Evolutionary conservation across 2,329 filamentous ascomycete genomes (phyloP), one percentile per base, ranked within the genome.

Genomic region (Cytospora piceicola): DNA sequence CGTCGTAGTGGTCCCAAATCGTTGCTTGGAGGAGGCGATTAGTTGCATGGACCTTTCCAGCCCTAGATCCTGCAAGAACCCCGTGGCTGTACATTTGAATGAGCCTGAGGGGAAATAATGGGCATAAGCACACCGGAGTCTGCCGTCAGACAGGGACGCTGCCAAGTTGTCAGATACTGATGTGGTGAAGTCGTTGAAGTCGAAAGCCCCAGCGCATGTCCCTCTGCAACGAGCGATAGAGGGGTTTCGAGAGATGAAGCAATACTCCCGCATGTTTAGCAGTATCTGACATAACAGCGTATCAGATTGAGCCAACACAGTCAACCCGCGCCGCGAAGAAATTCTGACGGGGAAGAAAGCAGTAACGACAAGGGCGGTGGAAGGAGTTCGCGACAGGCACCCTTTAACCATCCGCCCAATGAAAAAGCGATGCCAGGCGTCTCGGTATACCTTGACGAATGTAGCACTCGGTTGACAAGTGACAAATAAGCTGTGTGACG

Each of bases 131-230:
- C 42, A 56, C 27, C 34, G 27, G 20, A 52, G 46, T 51, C 54
- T 67, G 62, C 58, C 53, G 65, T 67, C 58, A 62, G 58, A 61
- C 54, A 61, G 65, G 62, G 62, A 61, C 36, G 53, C 42, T 51
- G 32, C 54, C 52, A 58, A 36, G 30, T 27, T 27, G 52, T 51
- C 22, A 56, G 53, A 29, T 29, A 63, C 15, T 4, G 3, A 5
- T 49, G 11, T 11, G 14, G 20, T 49, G 46, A 49, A 49, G 20
- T 22, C 6, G 14, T 7, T 22, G 20, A 46, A 22, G 8, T 14
- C 46, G 11, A 24, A n/a, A 52, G 46, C 32, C 39, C 49, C 14
- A 20, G 51, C 53, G 49, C 46, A 54, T 24, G 20, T 60, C 49
- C 5, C 39, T 34, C 20, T 51, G 22, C 42, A 9, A 30, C 4